These are phyloP conservation scores for Penstemon barbatus DNA, from an alignment of 257 asterid species.

Conservation along the genomic window DNA sequence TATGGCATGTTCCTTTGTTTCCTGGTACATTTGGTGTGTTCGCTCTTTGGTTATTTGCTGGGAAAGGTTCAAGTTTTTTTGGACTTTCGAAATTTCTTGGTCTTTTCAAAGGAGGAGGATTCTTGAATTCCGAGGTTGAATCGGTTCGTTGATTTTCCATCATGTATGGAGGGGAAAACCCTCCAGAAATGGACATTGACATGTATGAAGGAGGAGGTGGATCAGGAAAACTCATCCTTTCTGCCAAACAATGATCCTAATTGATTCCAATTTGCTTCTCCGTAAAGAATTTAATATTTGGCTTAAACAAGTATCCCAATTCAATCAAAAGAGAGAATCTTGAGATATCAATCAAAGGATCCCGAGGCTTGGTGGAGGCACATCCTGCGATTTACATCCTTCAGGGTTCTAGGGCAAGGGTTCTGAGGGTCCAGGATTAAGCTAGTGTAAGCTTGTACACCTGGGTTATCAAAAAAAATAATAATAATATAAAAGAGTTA, in stretches of 20 bases:
- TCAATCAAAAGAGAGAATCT: slow-evolving; percentile 6
- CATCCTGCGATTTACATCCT: too few species aligned
- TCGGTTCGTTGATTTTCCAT: slow-evolving; percentile 38
- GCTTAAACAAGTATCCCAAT: slow-evolving; percentile 18
- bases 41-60: slow-evolving; percentile 35
- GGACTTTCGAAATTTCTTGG: slow-evolving; percentile 43
- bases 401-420: too few species aligned
- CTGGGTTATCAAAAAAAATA: too few species aligned
- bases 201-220: slow-evolving; percentile 16
- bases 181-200: slow-evolving; percentile 42
- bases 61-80: slow-evolving; percentile 28
- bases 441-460: too few species aligned
- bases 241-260: too few species aligned
- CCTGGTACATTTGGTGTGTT: slow-evolving; percentile 37
- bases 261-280: too few species aligned
- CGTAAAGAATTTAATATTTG: background rate
- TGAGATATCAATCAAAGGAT: too few species aligned
- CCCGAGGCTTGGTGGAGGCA: too few species aligned
- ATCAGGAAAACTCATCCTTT: too few species aligned
- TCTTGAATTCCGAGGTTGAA: slow-evolving; percentile 35
- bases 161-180: slow-evolving; percentile 43
- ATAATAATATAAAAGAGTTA: too few species aligned
- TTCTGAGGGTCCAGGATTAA: too few species aligned
- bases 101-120: slow-evolving; percentile 39
- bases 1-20: slow-evolving; percentile 61